phyloP scores from a whole-genome alignment of 75 land plant genomes.

The Cupressus sempervirens region DNA sequence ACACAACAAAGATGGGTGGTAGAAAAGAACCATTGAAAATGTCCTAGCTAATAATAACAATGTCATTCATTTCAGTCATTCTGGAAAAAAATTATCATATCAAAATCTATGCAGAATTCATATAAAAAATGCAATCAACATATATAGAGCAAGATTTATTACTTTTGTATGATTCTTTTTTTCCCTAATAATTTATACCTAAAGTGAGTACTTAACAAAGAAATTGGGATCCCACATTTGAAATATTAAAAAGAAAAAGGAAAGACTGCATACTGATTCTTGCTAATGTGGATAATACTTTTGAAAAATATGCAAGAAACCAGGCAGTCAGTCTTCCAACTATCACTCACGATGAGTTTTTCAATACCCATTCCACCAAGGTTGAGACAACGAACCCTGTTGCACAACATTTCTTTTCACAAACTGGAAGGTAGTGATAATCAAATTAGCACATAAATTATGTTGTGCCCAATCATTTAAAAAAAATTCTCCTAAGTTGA shows the following conservation, averaged over 20 bases:
- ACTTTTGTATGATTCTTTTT: not conserved
- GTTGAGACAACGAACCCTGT: conserved; percentile 94
- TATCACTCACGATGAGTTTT: conserved; percentile 47
- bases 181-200: not conserved
- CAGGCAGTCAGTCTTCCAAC: not conserved
- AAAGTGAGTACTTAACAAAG: not conserved
- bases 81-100: no score
- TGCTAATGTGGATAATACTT: not conserved
- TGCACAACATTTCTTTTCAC: conserved; percentile 80
- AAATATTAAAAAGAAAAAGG: no score
- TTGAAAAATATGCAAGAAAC: not conserved
- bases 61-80: no score
- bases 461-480: not conserved
- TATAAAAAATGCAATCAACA: not conserved
- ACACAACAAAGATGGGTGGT: no score
- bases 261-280: not conserved
- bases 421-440: conserved; percentile 42
- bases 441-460: not conserved
- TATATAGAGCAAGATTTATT: not conserved
- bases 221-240: not conserved
- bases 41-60: no score
- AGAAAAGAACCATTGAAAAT: no score
- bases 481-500: not conserved
- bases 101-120: not conserved
- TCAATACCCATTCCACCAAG: conserved; percentile 90